A percentile compares a stretch with the other conserved stretches of the same genome.
Conservation (phyloP, 1,139 yeast genomes). For the Hyphopichia burtonii region DNA sequence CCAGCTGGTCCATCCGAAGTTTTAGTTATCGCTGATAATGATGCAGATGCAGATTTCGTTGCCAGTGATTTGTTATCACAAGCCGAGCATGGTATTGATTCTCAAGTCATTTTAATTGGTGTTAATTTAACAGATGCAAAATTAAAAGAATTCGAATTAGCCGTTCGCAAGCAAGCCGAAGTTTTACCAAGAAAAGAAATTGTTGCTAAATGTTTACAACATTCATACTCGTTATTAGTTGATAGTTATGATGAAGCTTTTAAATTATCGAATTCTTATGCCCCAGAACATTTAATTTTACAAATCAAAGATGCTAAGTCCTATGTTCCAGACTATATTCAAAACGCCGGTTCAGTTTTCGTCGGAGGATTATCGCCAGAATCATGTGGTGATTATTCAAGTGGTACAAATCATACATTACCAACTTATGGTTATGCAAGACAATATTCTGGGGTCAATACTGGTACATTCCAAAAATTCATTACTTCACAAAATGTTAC, state of each 20-base stretch:
- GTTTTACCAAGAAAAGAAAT: slow-evolving; percentile 92
- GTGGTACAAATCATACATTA: slow-evolving; percentile 95
- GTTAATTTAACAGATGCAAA: slow-evolving; percentile 63
- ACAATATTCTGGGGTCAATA: slow-evolving; percentile 96
- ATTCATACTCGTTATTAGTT: slow-evolving; percentile 78
- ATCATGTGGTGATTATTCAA: slow-evolving; percentile 96
- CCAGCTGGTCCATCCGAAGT: slow-evolving; percentile 99
- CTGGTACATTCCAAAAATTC: slow-evolving; percentile 92
- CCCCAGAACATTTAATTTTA: slow-evolving; percentile 95
- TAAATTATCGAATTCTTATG: slow-evolving; percentile 80
- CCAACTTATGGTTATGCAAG: slow-evolving; percentile 98
- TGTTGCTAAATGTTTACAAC: slow-evolving; percentile 86
- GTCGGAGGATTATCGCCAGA: slow-evolving; percentile 97
- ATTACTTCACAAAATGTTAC: slow-evolving; percentile 91
- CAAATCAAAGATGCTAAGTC: slow-evolving; percentile 77
- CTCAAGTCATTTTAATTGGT: slow-evolving; percentile 91
- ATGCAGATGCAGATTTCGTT: slow-evolving; percentile 91
- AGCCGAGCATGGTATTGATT: slow-evolving; percentile 98
- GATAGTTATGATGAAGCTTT: slow-evolving; percentile 74
- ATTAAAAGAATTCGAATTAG: slow-evolving; percentile 69
- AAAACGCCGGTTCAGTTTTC: slow-evolving; percentile 94
- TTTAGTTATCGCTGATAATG: slow-evolving; percentile 81
- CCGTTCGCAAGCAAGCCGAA: slow-evolving; percentile 80
- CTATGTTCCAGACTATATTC: slow-evolving; percentile 68
- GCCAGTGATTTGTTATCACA: slow-evolving; percentile 94